Evolutionary conservation across 345 rosid species (phyloP).

Genomic region (Euphorbia tirucalli): DNA sequence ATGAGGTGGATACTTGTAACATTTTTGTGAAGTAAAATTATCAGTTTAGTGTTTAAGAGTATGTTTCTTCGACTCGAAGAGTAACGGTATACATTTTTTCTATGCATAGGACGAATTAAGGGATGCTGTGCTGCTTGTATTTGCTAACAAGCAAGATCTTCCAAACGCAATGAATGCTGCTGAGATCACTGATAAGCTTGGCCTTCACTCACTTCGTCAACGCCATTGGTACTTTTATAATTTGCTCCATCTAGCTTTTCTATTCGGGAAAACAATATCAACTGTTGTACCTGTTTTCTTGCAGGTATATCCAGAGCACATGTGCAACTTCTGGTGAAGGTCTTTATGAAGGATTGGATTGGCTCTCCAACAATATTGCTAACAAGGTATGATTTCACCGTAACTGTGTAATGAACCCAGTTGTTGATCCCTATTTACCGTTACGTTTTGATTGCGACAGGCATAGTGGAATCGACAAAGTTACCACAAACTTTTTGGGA

Average conservation of each 20-base stretch:
- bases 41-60: not conserved
- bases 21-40: not conserved
- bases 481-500: not conserved
- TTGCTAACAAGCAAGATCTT: conserved; percentile 88
- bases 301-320: conserved; percentile 85
- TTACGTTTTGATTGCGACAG: conserved; percentile 15
- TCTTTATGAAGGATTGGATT: conserved; percentile 72
- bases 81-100: not conserved
- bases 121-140: conserved; percentile 89
- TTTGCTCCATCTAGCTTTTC: not conserved
- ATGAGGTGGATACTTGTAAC: conserved; percentile 45
- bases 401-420: no score
- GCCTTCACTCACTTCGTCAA: conserved; percentile 80
- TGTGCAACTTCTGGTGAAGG: conserved; percentile 83
- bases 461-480: conserved; percentile 11
- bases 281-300: not conserved
- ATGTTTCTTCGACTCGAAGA: not conserved
- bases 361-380: conserved; percentile 81
- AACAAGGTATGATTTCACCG: conserved; percentile 39
- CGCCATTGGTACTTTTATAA: conserved; percentile 57
- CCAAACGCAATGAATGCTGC: conserved; percentile 89
- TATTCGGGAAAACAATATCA: not conserved
- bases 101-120: conserved; percentile 68
- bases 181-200: conserved; percentile 81
- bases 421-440: not conserved